Evolutionary conservation across 73 alveolate species (phyloP), one percentile per base, ranked within the genome.

Genomic region (Paramecium sonneborni): DNA sequence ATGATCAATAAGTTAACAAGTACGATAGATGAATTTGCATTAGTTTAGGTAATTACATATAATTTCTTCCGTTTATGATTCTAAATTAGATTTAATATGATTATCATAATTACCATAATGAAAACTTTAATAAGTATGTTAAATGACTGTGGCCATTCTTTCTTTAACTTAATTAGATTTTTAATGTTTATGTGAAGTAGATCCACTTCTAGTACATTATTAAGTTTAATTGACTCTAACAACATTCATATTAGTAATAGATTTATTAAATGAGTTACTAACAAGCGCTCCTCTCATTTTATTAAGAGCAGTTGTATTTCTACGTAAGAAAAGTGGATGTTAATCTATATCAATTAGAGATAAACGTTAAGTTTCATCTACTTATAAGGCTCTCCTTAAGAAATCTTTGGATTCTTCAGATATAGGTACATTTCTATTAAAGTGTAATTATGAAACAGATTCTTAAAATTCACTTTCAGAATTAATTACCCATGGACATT

Each of bases 401-500:
- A 79, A 79, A 23, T 79, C 90, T 23, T 79, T 79, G 1, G 90
- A 79, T 15, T 79, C 90, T 18, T 79, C 90, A 0, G 90, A 79
- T 10, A 79, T 62, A 11, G 90, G 76, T 0, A 79, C 72, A 44
- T 79, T 79, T 23, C 90, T 21, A 26, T 39, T 39, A 44, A 79
- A 79, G 24, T 79, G 90, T 15, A 79, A 44, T 46, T 79, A 21
- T 21, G 90, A 79, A 9, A 44, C 72, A 24, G 90, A 79, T 34
- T 39, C 90, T 79, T 79, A 15, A 46, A 79, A 79, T 44, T 79
- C 90, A 41, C 76, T 26, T 28, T 79, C 90, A 1, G 26, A 14
- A 44, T 39, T 79, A 2, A 79, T 79, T 0, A 79, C 90, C 90
- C 90, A 79, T 21, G 90, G 90, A 79, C 90, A 79, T 79, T 79